Conservation (phyloP, 140 eudicot species). For the Flaveria floridana region DNA sequence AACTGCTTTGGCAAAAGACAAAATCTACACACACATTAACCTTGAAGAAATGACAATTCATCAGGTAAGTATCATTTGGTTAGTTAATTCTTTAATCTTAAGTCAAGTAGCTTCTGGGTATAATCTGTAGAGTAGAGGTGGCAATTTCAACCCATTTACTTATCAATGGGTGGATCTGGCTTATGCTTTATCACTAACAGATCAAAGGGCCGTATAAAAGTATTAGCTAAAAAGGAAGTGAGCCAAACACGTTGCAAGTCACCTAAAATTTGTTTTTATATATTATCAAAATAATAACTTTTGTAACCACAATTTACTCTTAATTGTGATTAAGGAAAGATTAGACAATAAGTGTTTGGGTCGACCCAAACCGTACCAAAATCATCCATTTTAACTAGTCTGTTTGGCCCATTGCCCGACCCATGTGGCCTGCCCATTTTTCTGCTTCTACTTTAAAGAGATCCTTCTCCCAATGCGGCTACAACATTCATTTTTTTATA, state of each 20-base stretch:
- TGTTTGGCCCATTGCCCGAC: conserved; percentile 4
- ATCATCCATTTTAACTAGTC: background rate
- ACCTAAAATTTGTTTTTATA: background rate
- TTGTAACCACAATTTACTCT: background rate
- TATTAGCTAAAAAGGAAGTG: background rate
- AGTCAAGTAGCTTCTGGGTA: conserved; percentile 8
- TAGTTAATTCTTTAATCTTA: background rate
- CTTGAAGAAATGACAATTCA: conserved; percentile 90
- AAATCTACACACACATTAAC: conserved; percentile 77
- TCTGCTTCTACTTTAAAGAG: background rate
- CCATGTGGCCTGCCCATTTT: background rate
- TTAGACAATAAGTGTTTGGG: conserved; percentile 6
- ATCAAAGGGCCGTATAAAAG: background rate
- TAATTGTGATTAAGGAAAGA: background rate
- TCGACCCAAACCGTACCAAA: background rate
- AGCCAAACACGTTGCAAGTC: background rate
- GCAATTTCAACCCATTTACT: background rate
- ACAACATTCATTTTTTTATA: background rate
- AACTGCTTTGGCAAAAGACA: conserved; percentile 90
- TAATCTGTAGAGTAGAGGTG: background rate
- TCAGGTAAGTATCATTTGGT: conserved; percentile 53
- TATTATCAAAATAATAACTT: background rate
- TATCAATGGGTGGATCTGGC: background rate
- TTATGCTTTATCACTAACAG: background rate
- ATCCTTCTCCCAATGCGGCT: background rate